Conservation (phyloP, 2,329 filamentous ascomycete genomes). For the Juglanconis sp. region DNA sequence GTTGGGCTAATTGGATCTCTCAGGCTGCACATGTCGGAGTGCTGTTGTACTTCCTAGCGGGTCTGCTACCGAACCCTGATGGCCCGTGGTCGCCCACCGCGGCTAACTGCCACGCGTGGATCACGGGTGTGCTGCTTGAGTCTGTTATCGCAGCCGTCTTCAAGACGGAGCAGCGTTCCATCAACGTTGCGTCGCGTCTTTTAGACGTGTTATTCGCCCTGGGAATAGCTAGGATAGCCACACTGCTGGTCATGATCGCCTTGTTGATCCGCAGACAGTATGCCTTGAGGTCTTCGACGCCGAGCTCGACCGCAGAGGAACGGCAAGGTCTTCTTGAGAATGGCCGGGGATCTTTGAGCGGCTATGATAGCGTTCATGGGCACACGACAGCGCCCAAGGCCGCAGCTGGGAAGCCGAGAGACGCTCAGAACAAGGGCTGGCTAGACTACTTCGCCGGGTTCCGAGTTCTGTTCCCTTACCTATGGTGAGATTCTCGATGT, state of each 20-base stretch:
- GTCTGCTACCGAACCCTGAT: conserved; percentile 41
- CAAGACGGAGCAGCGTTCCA: conserved; percentile 25
- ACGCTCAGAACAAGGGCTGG: conserved; percentile 36
- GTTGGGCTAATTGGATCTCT: conserved; percentile 5
- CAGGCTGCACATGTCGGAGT: conserved; percentile 39
- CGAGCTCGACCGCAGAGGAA: conserved; percentile 32
- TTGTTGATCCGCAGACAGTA: conserved; percentile 30
- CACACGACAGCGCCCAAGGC: conserved; percentile 27
- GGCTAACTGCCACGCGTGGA: conserved; percentile 37
- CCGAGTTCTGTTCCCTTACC: conserved; percentile 41
- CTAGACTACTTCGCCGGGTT: conserved; percentile 46
- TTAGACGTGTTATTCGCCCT: conserved; percentile 30
- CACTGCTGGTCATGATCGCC: conserved; percentile 34
- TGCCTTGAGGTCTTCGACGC: conserved; percentile 24
- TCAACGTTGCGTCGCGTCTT: conserved; percentile 28
- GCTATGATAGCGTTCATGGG: conserved; percentile 9
- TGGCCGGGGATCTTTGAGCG: conserved; percentile 28
- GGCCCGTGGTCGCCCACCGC: conserved; percentile 39
- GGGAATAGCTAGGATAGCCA: conserved; percentile 28
- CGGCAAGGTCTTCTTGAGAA: conserved; percentile 38
- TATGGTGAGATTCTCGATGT: conserved; percentile 29
- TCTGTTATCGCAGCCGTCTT: conserved; percentile 35
- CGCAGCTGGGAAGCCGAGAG: conserved; percentile 21
- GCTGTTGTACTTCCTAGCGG: conserved; percentile 39
- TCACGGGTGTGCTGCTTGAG: conserved; percentile 32